Evolutionary conservation across 352 stramenopile species (phyloP).

Genomic region (Phytophthora sojae): DNA sequence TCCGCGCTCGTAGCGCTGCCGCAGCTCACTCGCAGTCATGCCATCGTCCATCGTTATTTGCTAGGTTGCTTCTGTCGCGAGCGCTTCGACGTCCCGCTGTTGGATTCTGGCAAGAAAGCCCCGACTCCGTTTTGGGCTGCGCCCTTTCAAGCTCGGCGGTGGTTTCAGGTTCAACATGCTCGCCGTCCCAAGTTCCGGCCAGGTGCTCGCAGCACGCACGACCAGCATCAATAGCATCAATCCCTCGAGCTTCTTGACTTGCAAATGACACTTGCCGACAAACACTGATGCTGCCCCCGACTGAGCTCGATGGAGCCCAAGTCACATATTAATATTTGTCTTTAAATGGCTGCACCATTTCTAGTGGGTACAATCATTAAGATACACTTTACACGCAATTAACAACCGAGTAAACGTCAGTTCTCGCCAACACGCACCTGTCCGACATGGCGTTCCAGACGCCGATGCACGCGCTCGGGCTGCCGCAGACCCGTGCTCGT

Average conservation of each 20-base stretch:
- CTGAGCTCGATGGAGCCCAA: too few species aligned
- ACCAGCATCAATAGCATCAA: too few species aligned
- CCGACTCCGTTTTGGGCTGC: constrained; percentile 15
- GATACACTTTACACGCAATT: neutral
- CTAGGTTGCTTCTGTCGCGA: neutral
- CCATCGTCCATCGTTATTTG: constrained; percentile 59
- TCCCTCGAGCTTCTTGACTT: too few species aligned
- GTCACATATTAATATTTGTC: too few species aligned
- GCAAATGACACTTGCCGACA: too few species aligned
- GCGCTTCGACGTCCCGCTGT: constrained; percentile 4
- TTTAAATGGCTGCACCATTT: too few species aligned
- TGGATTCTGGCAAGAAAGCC: neutral
- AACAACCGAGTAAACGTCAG: neutral
- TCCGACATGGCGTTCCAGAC: constrained; percentile 55
- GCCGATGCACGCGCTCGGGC: constrained; percentile 60
- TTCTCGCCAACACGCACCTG: neutral
- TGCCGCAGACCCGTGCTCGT: constrained; percentile 51
- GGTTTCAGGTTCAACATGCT: constrained; percentile 5
- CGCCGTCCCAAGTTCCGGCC: neutral
- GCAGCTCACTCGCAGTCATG: constrained; percentile 71
- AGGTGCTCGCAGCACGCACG: too few species aligned
- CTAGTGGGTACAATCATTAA: too few species aligned
- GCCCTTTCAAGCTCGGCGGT: constrained; percentile 19
- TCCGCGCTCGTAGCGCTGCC: constrained; percentile 76
- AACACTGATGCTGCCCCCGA: too few species aligned